These are phyloP conservation scores for Lobulomyces angularis DNA, from an alignment of 192 early-diverging fungal genomes.

Conservation along the genomic window DNA sequence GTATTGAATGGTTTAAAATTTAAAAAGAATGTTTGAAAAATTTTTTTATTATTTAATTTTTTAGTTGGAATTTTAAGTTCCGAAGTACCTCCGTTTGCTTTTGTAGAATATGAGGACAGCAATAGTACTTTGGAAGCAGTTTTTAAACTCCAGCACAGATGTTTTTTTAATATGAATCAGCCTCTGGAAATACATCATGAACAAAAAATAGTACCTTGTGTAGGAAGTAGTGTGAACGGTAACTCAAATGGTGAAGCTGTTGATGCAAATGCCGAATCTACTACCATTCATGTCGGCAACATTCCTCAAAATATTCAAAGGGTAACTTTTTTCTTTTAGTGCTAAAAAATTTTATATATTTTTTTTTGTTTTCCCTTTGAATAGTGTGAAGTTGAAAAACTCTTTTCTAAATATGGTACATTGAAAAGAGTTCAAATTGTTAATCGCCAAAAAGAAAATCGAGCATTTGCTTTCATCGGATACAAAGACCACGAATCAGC, in stretches of 20 bases:
- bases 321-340: no score
- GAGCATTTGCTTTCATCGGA: constrained; percentile 25
- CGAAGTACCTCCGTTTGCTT: constrained; percentile 21
- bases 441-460: constrained; percentile 23
- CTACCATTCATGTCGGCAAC: constrained; percentile 27
- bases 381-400: constrained; percentile 20
- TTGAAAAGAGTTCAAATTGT: constrained; percentile 28
- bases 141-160: no score
- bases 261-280: no score
- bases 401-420: constrained; percentile 16
- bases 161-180: no score
- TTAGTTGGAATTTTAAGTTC: constrained; percentile 11
- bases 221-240: no score
- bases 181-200: no score
- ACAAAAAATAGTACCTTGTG: no score
- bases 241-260: no score
- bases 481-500: constrained; percentile 16
- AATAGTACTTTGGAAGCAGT: constrained; percentile 21
- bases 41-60: constrained; percentile 11
- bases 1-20: constrained; percentile 33
- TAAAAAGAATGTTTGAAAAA: no score
- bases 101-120: constrained; percentile 23
- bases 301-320: constrained; percentile 19
- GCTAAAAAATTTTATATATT: background rate
- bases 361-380: constrained; percentile 4